Base-by-base conservation (phyloP, 2,329 filamentous ascomycete species). In the Fusarium neocosmosporiellum region DNA sequence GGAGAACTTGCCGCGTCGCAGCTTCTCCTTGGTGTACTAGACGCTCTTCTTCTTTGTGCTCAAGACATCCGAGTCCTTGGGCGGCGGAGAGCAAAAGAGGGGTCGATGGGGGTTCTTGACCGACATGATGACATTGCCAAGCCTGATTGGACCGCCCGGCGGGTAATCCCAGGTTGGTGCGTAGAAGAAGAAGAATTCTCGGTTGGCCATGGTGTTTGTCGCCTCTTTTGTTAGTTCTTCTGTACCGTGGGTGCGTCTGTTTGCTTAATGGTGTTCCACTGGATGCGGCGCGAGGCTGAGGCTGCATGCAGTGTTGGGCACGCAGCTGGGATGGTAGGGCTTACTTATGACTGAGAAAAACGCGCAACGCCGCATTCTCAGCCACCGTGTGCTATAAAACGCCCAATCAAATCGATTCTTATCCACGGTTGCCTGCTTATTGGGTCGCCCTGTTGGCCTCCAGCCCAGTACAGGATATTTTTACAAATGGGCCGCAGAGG, bases 121-220 rank as follows among this genome's bases (percentile, higher is more conserved):
- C 2, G 70, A 73, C 2, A 53, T 69, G 16, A 73, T 48, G 5
- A 71, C 57, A 65, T 71, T 72, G 16, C 68, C 68, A 4, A 73
- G 31, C 5, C 62, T 59, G 20, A 73, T 73, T 1, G 39, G 59
- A 1, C 66, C 63, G 3, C 39, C 65, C 0, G 66, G 68, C 1
- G 68, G 59, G n/a, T 41, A 39, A 2, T 53, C 48, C 48, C 48
- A 53, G 18, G 48, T 53, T 14, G 69, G 65, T 0, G 70, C 62
- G 22, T 57, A 63, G 31, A 71, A 72, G 29, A 59, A 71, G 34
- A 43, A 69, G 4, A 37, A 31, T 7, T 55, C 43, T 10, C 50
- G 50, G 24, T 71, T 71, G 0, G 65, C 65, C 65, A 66, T 72
- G 14, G 6, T 33, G 18, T 20, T 31, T 8, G 1, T 9, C 27